phyloP scores from a whole-genome alignment of 1,284 basidiomycete species.

The Wolfiporia cocos region DNA sequence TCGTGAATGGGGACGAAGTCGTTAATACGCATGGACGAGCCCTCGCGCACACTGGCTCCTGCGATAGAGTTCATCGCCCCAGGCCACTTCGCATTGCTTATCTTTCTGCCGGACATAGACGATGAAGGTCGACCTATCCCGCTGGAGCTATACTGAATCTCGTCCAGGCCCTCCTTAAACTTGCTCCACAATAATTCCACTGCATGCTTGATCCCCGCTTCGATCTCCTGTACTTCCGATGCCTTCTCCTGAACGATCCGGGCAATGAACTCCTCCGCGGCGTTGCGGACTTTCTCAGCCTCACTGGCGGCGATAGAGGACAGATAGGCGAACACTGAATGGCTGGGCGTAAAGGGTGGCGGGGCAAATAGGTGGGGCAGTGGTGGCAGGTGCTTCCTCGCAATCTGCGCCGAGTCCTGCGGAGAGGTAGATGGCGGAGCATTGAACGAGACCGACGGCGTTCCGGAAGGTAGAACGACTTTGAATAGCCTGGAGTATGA shows the following conservation, averaged over 20 bases:
- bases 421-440: conserved; percentile 15
- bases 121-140: conserved; percentile 3
- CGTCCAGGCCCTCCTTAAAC: conserved; percentile 46
- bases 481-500: conserved; percentile 48
- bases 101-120: conserved; percentile 12
- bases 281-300: conserved; percentile 48
- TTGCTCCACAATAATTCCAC: conserved; percentile 60
- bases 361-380: conserved; percentile 57
- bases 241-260: conserved; percentile 51
- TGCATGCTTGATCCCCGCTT: conserved; percentile 47
- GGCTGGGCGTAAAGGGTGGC: conserved; percentile 70
- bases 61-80: conserved; percentile 4
- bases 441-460: conserved; percentile 9
- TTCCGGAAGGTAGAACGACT: conserved; percentile 39
- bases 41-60: conserved; percentile 8
- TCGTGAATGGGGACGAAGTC: conserved; percentile 50
- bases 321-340: conserved; percentile 63
- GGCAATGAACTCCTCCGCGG: conserved; percentile 54
- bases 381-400: conserved; percentile 27
- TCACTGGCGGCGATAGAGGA: conserved; percentile 48
- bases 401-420: conserved; percentile 18
- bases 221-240: conserved; percentile 48
- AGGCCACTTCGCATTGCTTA: conserved; percentile 11
- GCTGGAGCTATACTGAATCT: conserved; percentile 33
- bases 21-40: conserved; percentile 37